A percentile compares a stretch with the other conserved stretches of the same genome.
Evolutionary conservation across 1,284 basidiomycete species (phyloP).

Genomic region (Phellopilus nigrolimitatus): DNA sequence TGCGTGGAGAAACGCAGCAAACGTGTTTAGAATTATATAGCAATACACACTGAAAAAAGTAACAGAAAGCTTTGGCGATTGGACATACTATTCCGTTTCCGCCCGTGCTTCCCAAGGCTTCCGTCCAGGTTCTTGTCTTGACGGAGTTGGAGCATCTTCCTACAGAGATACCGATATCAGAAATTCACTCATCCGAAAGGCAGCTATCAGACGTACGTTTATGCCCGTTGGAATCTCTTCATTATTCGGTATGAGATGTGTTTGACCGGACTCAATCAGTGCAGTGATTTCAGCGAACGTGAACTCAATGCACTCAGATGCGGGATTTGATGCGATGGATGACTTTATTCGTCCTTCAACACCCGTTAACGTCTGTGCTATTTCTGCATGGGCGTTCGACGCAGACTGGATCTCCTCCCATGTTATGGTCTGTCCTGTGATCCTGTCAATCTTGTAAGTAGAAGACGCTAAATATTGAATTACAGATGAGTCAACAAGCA

Average conservation of each 20-base stretch:
- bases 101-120: conserved; percentile 13
- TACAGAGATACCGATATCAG: background rate
- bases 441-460: conserved; percentile 7
- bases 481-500: conserved; percentile 1
- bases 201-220: conserved; percentile 42
- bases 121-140: conserved; percentile 3
- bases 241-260: conserved; percentile 73
- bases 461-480: background rate
- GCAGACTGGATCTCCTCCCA: conserved; percentile 19
- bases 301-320: conserved; percentile 34
- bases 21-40: too few relatives aligned
- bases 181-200: too few relatives aligned
- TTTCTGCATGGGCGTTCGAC: background rate
- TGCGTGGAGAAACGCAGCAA: too few relatives aligned
- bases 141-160: conserved; percentile 12
- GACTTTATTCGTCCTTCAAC: too few relatives aligned
- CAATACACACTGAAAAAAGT: too few relatives aligned
- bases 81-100: background rate
- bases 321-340: too few relatives aligned
- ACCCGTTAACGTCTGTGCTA: too few relatives aligned
- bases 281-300: conserved; percentile 63
- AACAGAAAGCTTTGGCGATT: too few relatives aligned
- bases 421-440: conserved; percentile 18
- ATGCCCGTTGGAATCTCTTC: conserved; percentile 57
- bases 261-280: conserved; percentile 64